Evolutionary conservation across 1,284 basidiomycete genomes (phyloP).

Genomic region (Thecaphora thlaspeos): DNA sequence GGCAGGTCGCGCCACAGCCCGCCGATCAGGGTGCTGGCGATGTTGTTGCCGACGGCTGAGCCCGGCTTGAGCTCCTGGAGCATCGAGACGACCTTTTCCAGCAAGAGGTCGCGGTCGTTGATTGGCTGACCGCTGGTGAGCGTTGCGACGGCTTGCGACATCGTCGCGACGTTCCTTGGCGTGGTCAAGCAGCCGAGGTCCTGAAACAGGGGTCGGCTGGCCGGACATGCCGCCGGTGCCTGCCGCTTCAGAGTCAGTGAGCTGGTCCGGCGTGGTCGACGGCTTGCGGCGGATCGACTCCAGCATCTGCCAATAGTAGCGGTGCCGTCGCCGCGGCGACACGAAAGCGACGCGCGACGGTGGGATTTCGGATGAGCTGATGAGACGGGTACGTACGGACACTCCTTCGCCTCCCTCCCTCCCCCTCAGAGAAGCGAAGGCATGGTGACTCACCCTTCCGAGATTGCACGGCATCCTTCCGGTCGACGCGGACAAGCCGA

Average conservation of each 20-base stretch:
- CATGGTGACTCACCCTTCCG: neutral
- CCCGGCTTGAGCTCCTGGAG: conserved; percentile 12
- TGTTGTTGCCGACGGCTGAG: neutral
- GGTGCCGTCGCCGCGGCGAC: no score
- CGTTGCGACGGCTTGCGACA: conserved; percentile 6
- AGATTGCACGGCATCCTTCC: neutral
- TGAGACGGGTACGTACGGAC: no score
- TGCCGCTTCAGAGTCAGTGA: conserved; percentile 12
- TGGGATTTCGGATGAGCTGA: no score
- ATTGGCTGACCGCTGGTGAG: conserved; percentile 12
- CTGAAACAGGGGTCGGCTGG: conserved; percentile 5
- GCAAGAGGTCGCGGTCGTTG: conserved; percentile 18
- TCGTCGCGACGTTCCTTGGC: conserved; percentile 2
- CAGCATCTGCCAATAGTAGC: conserved; percentile 1
- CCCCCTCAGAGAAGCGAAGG: no score
- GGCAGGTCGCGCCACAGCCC: conserved; percentile 63
- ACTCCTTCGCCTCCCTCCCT: no score
- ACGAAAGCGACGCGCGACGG: no score
- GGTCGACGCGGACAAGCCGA: neutral
- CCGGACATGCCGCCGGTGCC: conserved; percentile 1
- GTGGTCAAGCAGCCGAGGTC: conserved; percentile 3
- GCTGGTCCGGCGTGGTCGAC: conserved; percentile 2
- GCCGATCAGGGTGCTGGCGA: conserved; percentile 10
- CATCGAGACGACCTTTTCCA: conserved; percentile 19
- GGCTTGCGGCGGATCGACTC: conserved; percentile 8